Conservation (phyloP, 2,329 filamentous ascomycete species). For the Pseudocercospora musae region DNA sequence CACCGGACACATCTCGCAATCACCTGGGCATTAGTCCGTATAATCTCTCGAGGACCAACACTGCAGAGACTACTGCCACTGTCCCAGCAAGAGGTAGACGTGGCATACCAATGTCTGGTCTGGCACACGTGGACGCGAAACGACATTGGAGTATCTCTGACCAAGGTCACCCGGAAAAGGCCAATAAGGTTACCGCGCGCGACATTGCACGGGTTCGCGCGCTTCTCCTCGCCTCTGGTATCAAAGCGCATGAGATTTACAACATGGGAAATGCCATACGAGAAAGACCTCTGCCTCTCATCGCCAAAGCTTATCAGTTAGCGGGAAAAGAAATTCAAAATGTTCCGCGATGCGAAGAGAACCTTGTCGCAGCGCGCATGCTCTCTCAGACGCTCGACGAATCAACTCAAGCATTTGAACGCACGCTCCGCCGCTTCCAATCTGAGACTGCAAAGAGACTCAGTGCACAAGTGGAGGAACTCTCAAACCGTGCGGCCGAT, state of each 20-base stretch:
- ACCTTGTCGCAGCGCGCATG: constrained; percentile 52
- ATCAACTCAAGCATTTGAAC: constrained; percentile 41
- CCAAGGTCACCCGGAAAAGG: constrained; percentile 36
- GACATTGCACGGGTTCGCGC: constrained; percentile 78
- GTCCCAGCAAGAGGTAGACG: constrained; percentile 5
- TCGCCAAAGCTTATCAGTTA: constrained; percentile 35
- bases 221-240: constrained; percentile 76
- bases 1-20: constrained; percentile 6
- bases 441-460: constrained; percentile 45
- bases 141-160: constrained; percentile 60
- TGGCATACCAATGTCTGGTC: constrained; percentile 3
- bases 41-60: constrained; percentile 28
- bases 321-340: constrained; percentile 46
- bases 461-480: constrained; percentile 41
- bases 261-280: constrained; percentile 57
- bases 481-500: constrained; percentile 48
- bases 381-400: constrained; percentile 49
- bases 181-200: constrained; percentile 54
- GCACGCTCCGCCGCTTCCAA: constrained; percentile 51
- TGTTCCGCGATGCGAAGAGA: constrained; percentile 50
- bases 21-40: constrained; percentile 18
- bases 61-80: constrained; percentile 4
- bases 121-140: constrained; percentile 24
- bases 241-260: constrained; percentile 80
- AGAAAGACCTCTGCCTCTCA: constrained; percentile 34